Evolutionary conservation across 2,329 filamentous ascomycete genomes (phyloP).

Genomic region (Fusarium globosum): DNA sequence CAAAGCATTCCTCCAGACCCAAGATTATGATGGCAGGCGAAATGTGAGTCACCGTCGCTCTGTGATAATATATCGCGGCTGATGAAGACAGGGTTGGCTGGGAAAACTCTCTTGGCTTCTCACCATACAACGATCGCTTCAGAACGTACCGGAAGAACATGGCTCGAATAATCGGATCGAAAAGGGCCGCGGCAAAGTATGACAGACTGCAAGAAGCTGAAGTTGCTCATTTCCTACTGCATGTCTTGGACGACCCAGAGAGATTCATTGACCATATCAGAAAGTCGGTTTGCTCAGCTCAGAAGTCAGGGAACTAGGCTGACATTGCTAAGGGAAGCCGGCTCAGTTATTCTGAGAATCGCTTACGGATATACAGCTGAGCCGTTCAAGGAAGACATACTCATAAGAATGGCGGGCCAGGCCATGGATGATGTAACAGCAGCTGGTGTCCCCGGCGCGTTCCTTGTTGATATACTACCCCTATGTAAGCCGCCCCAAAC

Average conservation of each 20-base stretch:
- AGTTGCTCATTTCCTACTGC: conserved; percentile 31
- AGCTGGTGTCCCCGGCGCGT: conserved; percentile 26
- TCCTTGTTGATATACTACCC: conserved; percentile 34
- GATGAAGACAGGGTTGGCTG: conserved; percentile 20
- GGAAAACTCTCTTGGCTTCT: conserved; percentile 50
- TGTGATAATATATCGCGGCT: background rate
- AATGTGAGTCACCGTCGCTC: conserved; percentile 3
- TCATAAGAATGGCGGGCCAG: conserved; percentile 31
- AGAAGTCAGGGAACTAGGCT: background rate
- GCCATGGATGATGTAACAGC: conserved; percentile 29
- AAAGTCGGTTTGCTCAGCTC: conserved; percentile 46
- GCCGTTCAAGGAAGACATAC: conserved; percentile 20
- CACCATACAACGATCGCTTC: conserved; percentile 52
- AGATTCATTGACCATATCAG: conserved; percentile 55
- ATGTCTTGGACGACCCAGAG: conserved; percentile 52
- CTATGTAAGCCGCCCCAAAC: conserved; percentile 11
- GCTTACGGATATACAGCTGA: conserved; percentile 37
- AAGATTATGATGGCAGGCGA: conserved; percentile 25
- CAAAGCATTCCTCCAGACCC: conserved; percentile 26
- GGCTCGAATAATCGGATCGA: conserved; percentile 58
- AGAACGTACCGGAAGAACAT: conserved; percentile 58
- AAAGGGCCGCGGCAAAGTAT: conserved; percentile 52
- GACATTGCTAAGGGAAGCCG: conserved; percentile 23
- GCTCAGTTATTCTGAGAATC: conserved; percentile 33
- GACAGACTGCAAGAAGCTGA: conserved; percentile 57